phyloP scores from a whole-genome alignment of 2,329 filamentous ascomycete species.

The Aspergillus phoenicis region DNA sequence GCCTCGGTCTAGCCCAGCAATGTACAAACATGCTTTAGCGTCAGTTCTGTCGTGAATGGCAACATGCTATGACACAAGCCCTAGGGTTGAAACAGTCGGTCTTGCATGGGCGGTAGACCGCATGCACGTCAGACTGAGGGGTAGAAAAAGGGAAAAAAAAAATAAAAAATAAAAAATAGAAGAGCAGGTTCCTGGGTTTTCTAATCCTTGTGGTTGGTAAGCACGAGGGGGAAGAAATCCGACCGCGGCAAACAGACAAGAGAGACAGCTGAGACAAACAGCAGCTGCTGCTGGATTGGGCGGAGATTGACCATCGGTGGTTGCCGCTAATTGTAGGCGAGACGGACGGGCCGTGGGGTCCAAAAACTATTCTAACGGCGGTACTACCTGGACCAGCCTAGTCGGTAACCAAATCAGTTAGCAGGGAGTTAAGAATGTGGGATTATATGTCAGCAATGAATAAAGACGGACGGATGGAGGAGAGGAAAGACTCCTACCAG shows the following conservation, averaged over 20 bases:
- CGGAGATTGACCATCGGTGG: too few species aligned
- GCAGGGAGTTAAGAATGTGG: background rate
- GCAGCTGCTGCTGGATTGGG: background rate
- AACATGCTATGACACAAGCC: background rate
- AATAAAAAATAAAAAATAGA: background rate
- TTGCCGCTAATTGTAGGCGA: conserved; percentile 6
- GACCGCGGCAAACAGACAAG: background rate
- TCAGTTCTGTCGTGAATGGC: background rate
- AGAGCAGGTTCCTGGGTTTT: background rate
- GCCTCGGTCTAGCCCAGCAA: background rate
- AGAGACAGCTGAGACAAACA: too few species aligned
- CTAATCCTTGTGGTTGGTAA: background rate
- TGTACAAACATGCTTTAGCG: background rate
- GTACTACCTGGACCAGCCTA: background rate
- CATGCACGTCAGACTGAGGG: background rate
- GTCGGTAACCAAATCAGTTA: background rate
- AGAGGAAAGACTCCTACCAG: too few species aligned
- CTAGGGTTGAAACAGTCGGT: background rate
- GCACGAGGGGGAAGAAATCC: background rate
- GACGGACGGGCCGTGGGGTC: conserved; percentile 4
- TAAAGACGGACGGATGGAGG: too few species aligned
- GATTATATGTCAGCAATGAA: background rate
- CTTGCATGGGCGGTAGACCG: background rate
- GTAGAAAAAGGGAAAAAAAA: background rate
- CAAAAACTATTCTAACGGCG: background rate